Evolutionary conservation across 495 filamentous ascomycete species (phyloP), one percentile per base, ranked within the genome.

Genomic region (Tuber borchii): DNA sequence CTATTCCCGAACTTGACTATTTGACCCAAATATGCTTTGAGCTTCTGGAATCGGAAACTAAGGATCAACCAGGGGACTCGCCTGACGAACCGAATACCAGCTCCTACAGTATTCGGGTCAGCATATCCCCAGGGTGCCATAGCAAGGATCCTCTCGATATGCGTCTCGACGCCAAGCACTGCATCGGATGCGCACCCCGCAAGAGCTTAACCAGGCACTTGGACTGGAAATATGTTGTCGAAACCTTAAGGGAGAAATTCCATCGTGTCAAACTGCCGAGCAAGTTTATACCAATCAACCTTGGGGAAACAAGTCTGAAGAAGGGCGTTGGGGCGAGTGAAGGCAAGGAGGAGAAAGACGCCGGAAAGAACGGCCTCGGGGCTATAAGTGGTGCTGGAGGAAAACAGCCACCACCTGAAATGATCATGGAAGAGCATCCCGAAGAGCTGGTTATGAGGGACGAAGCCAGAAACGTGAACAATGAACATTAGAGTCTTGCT

Each of bases 11-110:
- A 83, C 88, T 99, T 70, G 95, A 99, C 83, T 99, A 98, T 84
- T 88, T 99, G n/a, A 94, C 91, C 42, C 93, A 97, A 83, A 97
- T 99, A 80, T 95, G 92, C 83, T 99, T 99, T 79, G 95, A 99
- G 85, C 87, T 99, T 71, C 98, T 98, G 84, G 95, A 99, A 84
- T 93, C 93, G 71, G 92, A 93, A 81, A 81, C 77, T 12, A 85
- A 86, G 76, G 80, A 76, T 22, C 82, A 83, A 46, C 77, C 77
- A 14, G 82, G 82, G 10, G 82, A 79, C 51, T 78, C 74, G 44
- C 83, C 83, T 1, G 80, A 84, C 71, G 89, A 91, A 48, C 88
- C 88, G 6, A 88, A 88, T 70, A 88, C 88, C 8, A 97, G 93
- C 83, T 93, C 91, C 68, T 99, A 99, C 84, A 94, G 91, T 78